Conservation (phyloP, 768 basidiomycete genomes). For the Suillus americanus region DNA sequence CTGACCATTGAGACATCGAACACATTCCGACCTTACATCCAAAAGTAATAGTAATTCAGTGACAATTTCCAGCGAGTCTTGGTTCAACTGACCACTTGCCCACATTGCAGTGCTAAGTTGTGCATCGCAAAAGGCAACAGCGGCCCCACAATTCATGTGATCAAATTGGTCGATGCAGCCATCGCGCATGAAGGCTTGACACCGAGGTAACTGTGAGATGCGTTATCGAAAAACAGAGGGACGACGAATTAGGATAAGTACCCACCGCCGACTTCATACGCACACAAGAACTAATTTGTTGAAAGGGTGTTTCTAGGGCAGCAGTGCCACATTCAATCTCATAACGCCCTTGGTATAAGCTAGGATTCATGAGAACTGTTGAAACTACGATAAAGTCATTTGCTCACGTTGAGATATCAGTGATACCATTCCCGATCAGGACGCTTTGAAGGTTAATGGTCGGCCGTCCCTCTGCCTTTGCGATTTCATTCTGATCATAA, state of each 20-base stretch:
- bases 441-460: constrained; percentile 67
- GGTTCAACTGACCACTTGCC: constrained; percentile 32
- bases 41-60: neutral
- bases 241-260: constrained; percentile 6
- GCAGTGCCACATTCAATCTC: constrained; percentile 51
- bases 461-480: constrained; percentile 48
- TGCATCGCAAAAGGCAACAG: constrained; percentile 61
- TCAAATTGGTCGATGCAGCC: constrained; percentile 68
- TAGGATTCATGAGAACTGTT: constrained; percentile 12
- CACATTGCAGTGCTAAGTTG: constrained; percentile 47
- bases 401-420: constrained; percentile 49
- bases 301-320: constrained; percentile 53
- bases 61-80: neutral
- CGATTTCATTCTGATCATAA: constrained; percentile 64
- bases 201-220: constrained; percentile 59
- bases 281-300: constrained; percentile 35
- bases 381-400: neutral
- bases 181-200: constrained; percentile 54
- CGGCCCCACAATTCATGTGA: constrained; percentile 63
- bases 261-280: constrained; percentile 59
- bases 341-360: constrained; percentile 42
- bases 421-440: constrained; percentile 75
- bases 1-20: constrained; percentile 59
- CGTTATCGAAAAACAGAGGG: constrained; percentile 3
- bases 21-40: constrained; percentile 41